A percentile compares a stretch with the other conserved stretches of the same genome.
These are phyloP conservation scores for Steccherinum ochraceum DNA, from an alignment of 768 basidiomycete species.

Conservation along the genomic window DNA sequence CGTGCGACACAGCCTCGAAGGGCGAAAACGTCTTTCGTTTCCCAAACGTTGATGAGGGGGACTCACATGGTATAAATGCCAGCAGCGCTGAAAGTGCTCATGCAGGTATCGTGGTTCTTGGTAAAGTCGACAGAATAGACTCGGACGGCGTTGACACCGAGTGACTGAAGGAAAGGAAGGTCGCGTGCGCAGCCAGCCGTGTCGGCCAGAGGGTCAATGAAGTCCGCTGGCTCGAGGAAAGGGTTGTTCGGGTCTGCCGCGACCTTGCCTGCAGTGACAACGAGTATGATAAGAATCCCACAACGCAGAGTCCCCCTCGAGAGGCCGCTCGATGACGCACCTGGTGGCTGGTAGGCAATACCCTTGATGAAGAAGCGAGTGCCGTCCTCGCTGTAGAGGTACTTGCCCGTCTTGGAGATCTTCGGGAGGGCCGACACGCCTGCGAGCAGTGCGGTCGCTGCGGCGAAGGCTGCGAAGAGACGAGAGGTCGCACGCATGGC, in stretches of 20 bases:
- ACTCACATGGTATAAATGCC: slow-evolving; percentile 88
- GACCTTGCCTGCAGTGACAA: slow-evolving; percentile 24
- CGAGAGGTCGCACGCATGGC: slow-evolving; percentile 25
- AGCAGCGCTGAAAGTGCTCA: slow-evolving; percentile 67
- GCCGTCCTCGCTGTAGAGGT: slow-evolving; percentile 73
- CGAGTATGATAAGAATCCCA: not conserved
- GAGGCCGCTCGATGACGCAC: slow-evolving; percentile 27
- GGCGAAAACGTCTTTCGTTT: too few relatives aligned
- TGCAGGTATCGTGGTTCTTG: slow-evolving; percentile 82
- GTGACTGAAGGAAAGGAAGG: slow-evolving; percentile 65
- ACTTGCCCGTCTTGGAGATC: slow-evolving; percentile 67
- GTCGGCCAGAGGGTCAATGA: slow-evolving; percentile 73
- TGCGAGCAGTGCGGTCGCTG: slow-evolving; percentile 36
- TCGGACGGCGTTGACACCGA: slow-evolving; percentile 77
- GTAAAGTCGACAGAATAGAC: slow-evolving; percentile 83
- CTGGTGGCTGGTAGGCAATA: slow-evolving; percentile 80
- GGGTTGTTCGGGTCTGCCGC: slow-evolving; percentile 45
- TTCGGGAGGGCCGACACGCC: slow-evolving; percentile 59
- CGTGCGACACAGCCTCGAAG: too few relatives aligned
- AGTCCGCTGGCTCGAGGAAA: slow-evolving; percentile 70
- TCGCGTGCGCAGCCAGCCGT: slow-evolving; percentile 68
- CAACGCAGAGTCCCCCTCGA: not conserved
- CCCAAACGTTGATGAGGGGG: too few relatives aligned
- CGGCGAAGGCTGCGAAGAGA: slow-evolving; percentile 24
- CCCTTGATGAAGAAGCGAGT: slow-evolving; percentile 86